Conservation (phyloP, 148 eudicot genomes). For the Mesembryanthemum crystallinum region DNA sequence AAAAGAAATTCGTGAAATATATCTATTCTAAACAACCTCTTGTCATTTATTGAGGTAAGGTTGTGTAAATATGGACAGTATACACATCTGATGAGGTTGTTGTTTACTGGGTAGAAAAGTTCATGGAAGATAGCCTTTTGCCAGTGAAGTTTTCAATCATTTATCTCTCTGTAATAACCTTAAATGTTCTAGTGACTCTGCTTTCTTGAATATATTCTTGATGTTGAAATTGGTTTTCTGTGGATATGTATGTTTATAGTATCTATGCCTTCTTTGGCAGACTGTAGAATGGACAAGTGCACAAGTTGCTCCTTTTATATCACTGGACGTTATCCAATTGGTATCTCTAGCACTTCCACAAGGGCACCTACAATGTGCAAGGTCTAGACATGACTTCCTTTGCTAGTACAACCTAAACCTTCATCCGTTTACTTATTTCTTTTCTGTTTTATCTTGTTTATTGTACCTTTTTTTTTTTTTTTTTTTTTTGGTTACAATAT, state of each 20-base stretch:
- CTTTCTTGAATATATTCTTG: constrained; percentile 15
- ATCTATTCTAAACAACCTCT: too few relatives aligned
- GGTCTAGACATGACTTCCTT: neutral
- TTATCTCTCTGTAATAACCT: neutral
- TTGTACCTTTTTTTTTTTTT: too few relatives aligned
- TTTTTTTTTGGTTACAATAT: neutral
- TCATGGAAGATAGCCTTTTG: constrained; percentile 1
- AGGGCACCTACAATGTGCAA: neutral
- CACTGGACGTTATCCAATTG: constrained; percentile 6
- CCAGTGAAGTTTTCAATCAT: neutral
- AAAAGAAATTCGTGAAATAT: too few relatives aligned
- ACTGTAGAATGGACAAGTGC: constrained; percentile 9
- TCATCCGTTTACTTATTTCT: neutral
- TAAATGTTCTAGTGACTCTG: neutral
- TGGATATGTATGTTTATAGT: constrained; percentile 14
- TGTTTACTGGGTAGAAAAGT: neutral
- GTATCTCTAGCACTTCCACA: constrained; percentile 4
- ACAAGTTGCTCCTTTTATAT: constrained; percentile 11
- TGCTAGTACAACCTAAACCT: constrained; percentile 2
- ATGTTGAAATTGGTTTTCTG: too few relatives aligned
- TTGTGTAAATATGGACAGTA: too few relatives aligned
- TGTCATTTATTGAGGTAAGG: too few relatives aligned
- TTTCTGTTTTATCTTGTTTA: neutral
- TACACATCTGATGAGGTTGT: neutral
- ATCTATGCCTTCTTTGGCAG: constrained; percentile 9